Evolutionary conservation across 768 basidiomycete genomes (phyloP), one percentile per base, ranked within the genome.

Genomic region (Candolleomyces efflorescens): DNA sequence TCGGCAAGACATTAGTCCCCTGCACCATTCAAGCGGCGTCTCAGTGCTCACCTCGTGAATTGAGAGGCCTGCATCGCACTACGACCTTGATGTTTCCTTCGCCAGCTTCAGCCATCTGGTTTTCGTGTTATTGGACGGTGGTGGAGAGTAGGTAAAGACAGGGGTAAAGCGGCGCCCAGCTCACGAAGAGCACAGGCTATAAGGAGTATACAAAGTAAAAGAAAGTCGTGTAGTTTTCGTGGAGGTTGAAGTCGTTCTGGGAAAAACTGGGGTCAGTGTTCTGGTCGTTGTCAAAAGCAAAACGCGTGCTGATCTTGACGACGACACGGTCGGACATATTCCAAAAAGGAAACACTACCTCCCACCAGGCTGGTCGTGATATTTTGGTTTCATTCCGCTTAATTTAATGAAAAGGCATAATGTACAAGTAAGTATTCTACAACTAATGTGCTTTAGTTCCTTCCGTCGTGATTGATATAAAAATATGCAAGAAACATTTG

Each of bases 61-160:
- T 99, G 75, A 98, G 87, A 54, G 96, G 96, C 64, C 96, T 83
- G 80, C 95, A 98, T 87, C 96, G 90, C 62, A 91, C 87, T 51
- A 91, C 90, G 72, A 93, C 90, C 78, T 92, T 92, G 81, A 92
- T 92, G 76, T 92, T 92, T 55, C 90, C 90, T 70, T 90, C 89
- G 64, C 88, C 89, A 65, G 78, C 79, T 72, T 90, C 89, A 55
- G 85, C 82, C 89, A 90, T 89, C 47, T 66, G 70, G 39, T 53
- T 22, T 18, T 39, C 18, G 26, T 49, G 46, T 24, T 37, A 49
- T 46, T 18, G 12, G 22, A 12, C 37, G 41, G 50, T 17, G 12
- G 1, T 26, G 32, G 53, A 44, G 13, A 15, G 17, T 10, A 24
- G n/a, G 41, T 20, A 41, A 22, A 20, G 20, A 38, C 51, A 32